Evolutionary conservation across 2,329 filamentous ascomycete genomes (phyloP).

Genomic region (Thielaviopsis euricoi): DNA sequence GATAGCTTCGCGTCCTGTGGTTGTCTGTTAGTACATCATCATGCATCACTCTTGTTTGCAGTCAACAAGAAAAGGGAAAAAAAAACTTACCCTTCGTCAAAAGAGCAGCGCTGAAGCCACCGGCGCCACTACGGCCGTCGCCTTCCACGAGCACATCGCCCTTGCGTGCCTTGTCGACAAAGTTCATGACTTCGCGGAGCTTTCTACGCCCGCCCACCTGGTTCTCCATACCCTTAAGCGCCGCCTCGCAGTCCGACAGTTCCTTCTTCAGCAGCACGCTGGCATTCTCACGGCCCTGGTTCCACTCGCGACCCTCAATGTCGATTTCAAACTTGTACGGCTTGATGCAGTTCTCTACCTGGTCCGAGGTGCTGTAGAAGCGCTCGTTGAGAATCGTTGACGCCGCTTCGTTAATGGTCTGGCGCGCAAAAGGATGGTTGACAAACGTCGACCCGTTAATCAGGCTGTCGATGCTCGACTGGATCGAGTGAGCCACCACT

Average conservation of each 20-base stretch:
- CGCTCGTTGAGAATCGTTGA: conserved; percentile 81
- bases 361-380: conserved; percentile 93
- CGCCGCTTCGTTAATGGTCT: conserved; percentile 84
- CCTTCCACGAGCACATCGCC: conserved; percentile 76
- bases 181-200: conserved; percentile 73
- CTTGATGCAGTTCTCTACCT: conserved; percentile 98
- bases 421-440: conserved; percentile 76
- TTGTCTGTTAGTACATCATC: conserved; percentile 17
- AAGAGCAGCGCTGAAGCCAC: conserved; percentile 79
- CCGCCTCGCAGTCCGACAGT: conserved; percentile 65
- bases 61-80: not conserved
- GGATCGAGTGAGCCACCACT: conserved; percentile 76
- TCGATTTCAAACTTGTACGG: conserved; percentile 98
- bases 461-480: conserved; percentile 65
- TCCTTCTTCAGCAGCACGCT: conserved; percentile 71
- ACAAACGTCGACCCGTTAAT: conserved; percentile 71
- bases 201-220: conserved; percentile 68
- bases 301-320: conserved; percentile 80
- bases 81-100: conserved; percentile 54
- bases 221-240: conserved; percentile 59
- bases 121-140: conserved; percentile 67
- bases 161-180: conserved; percentile 77
- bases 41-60: not conserved
- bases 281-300: conserved; percentile 68
- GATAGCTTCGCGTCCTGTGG: conserved; percentile 67